Base-by-base conservation (phyloP, 2,329 filamentous ascomycete genomes). In the Penicillium sp. region DNA sequence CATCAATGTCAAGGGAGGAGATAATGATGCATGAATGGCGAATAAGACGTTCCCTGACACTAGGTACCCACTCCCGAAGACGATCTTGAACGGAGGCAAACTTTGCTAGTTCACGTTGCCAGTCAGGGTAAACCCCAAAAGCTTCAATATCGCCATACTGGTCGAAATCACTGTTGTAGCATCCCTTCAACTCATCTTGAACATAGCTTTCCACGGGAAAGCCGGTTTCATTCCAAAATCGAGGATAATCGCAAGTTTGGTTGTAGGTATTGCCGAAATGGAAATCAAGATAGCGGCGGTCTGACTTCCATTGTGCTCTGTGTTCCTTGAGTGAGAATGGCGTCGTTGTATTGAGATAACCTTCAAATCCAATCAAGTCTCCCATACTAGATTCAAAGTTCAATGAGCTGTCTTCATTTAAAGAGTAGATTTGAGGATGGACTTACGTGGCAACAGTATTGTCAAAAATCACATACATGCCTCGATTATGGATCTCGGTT, bases 21-120 rank as follows among this genome's bases (percentile, higher is more conserved):
- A 89, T 87, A 37, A 85, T 80, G 73, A 89, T 85, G 73, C 87
- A 89, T 1, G 85, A 87, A 67, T 88, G 86, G 48, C 82, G 82
- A 63, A 84, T 82, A 59, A 89, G 76, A 65, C 85, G 85, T 51
- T 82, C 79, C 35, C 82, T 76, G 0, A 89, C 86, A 13, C 82
- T 81, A 2, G 84, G 83, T 28, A 82, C 69, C 87, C 87, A 89
- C 67, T 88, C 86, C 55, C 87, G 82, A 3, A 89, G 78, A 69
- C 87, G 85, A 72, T 89, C 87, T 73, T 89, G 87, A 1, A 89
- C 87, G 45, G 84, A 86, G 52, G 86, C 85, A 73, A 89, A 89
- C 66, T 89, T 89, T 22, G 85, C 82, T 45, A 89, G 79, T 70
- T 89, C 84, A 70, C 85, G 84, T 68, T 87, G 77, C 83, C 84